phyloP scores from a whole-genome alignment of 2,329 filamentous ascomycete genomes.

The Aspergillus niger region DNA sequence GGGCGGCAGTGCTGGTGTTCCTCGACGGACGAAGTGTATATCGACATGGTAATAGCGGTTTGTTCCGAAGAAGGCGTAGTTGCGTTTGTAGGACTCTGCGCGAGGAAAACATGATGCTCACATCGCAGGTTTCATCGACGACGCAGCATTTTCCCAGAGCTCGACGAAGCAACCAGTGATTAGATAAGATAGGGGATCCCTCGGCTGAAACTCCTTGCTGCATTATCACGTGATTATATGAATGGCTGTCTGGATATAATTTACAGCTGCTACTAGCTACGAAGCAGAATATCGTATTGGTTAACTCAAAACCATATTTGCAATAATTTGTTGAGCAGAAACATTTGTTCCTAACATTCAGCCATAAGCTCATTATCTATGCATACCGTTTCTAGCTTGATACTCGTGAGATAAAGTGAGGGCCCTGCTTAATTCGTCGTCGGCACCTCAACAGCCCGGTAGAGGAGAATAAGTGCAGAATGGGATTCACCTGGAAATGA shows the following conservation, averaged over 20 bases:
- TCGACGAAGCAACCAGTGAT: neutral
- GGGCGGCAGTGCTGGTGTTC: conserved; percentile 24
- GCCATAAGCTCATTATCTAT: conserved; percentile 10
- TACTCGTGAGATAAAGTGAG: neutral
- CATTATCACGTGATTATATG: neutral
- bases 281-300: neutral
- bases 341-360: neutral
- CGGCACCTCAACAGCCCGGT: conserved; percentile 53
- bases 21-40: conserved; percentile 15
- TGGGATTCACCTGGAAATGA: conserved; percentile 49
- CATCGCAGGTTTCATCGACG: conserved; percentile 19
- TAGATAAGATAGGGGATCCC: conserved; percentile 5
- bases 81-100: conserved; percentile 27
- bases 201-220: neutral
- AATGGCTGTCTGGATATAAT: no score
- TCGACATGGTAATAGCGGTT: conserved; percentile 10
- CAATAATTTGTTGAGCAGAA: neutral
- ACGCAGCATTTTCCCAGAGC: neutral
- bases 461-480: conserved; percentile 54
- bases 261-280: neutral
- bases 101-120: conserved; percentile 32
- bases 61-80: conserved; percentile 17
- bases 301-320: neutral
- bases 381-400: neutral
- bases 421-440: conserved; percentile 36